Conservation (phyloP, 495 filamentous ascomycete species). For the Penicillium riverlandense region DNA sequence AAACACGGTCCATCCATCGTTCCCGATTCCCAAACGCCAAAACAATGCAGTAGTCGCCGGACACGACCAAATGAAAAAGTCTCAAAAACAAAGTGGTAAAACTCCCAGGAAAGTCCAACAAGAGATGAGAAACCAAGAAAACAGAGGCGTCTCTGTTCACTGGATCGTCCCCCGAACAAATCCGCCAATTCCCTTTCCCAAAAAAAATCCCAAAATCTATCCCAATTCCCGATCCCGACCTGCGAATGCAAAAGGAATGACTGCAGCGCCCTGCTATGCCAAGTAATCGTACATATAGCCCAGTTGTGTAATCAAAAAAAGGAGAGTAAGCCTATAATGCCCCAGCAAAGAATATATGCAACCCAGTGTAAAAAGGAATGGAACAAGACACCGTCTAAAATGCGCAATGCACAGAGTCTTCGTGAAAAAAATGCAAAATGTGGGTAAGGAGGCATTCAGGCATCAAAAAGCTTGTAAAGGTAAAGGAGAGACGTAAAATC, state of each 20-base stretch:
- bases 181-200: not conserved
- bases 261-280: slow-evolving; percentile 40
- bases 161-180: not conserved
- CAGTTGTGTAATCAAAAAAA: slow-evolving; percentile 19
- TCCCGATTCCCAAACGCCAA: slow-evolving; percentile 13
- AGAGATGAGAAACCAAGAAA: not conserved
- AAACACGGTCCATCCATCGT: slow-evolving; percentile 1
- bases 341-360: slow-evolving; percentile 22
- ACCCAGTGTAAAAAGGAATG: slow-evolving; percentile 28
- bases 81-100: slow-evolving; percentile 6
- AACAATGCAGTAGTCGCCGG: slow-evolving; percentile 18
- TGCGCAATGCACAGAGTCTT: slow-evolving; percentile 17
- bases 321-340: slow-evolving; percentile 36
- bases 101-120: slow-evolving; percentile 11
- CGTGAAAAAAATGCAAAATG: slow-evolving; percentile 7
- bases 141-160: slow-evolving; percentile 2
- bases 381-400: slow-evolving; percentile 34
- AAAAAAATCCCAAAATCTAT: slow-evolving; percentile 4
- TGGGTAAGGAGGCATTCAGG: slow-evolving; percentile 28
- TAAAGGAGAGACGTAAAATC: slow-evolving; percentile 36
- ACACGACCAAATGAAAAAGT: slow-evolving; percentile 14
- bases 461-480: slow-evolving; percentile 19
- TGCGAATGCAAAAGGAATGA: slow-evolving; percentile 39
- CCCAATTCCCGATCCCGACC: slow-evolving; percentile 20
- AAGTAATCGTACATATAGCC: slow-evolving; percentile 32